Evolutionary conservation across 331 rosid genomes (phyloP).

Genomic region (Dryas integrifolia): DNA sequence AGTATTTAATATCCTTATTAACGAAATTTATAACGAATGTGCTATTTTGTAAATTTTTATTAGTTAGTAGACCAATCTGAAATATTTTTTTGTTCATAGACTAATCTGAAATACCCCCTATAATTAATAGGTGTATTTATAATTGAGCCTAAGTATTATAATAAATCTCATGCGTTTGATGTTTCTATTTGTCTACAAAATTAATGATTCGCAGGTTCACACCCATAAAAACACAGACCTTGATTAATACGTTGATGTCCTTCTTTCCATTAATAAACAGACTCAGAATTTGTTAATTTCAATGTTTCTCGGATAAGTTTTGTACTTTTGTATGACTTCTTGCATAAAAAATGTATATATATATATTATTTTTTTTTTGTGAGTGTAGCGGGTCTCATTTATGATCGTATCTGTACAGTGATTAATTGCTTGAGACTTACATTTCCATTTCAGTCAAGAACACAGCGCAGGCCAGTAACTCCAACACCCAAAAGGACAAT

Average conservation of each 20-base stretch:
- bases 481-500: not conserved
- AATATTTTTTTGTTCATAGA: too few species aligned
- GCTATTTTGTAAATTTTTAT: too few species aligned
- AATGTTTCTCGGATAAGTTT: not conserved
- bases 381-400: not conserved
- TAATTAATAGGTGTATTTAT: too few species aligned
- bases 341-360: too few species aligned
- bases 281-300: not conserved
- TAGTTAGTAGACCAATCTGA: too few species aligned
- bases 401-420: slow-evolving; percentile 15
- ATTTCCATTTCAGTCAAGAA: not conserved
- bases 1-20: too few species aligned
- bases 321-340: not conserved
- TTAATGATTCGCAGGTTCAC: not conserved
- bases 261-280: not conserved
- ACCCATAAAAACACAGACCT: not conserved
- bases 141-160: too few species aligned
- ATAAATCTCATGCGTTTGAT: too few species aligned
- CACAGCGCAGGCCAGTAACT: not conserved
- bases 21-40: too few species aligned
- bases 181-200: not conserved
- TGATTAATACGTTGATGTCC: not conserved
- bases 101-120: too few species aligned
- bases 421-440: slow-evolving; percentile 5
- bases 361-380: too few species aligned